phyloP scores from a whole-genome alignment of 2,329 filamentous ascomycete genomes.

The Pseudogymnoascus destructans region DNA sequence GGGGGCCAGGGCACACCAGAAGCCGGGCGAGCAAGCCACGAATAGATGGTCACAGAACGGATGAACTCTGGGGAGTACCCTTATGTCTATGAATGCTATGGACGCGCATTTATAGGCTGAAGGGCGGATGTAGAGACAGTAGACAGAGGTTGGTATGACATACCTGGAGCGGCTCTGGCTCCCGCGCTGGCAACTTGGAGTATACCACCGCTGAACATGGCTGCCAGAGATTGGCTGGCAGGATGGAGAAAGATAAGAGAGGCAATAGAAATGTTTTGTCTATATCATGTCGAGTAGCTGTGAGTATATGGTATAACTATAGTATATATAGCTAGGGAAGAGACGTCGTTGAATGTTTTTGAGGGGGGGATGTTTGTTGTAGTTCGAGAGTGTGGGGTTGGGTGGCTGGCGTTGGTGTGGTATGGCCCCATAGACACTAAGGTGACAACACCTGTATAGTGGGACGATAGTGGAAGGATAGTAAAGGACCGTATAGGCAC shows the following conservation, averaged over 20 bases:
- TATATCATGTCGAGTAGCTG: neutral
- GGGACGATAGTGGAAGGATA: neutral
- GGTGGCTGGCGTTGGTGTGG: neutral
- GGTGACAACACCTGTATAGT: neutral
- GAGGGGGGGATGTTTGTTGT: neutral
- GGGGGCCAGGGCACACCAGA: neutral
- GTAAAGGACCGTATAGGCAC: neutral
- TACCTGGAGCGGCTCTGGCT: neutral
- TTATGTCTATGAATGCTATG: neutral
- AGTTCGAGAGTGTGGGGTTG: neutral
- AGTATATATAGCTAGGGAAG: neutral
- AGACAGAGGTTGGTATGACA: neutral
- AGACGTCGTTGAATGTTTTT: neutral
- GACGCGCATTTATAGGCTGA: neutral
- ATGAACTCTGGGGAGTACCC: neutral
- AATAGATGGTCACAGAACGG: neutral
- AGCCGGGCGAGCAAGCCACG: neutral
- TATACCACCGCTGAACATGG: neutral
- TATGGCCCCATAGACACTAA: neutral
- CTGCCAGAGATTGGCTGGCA: neutral
- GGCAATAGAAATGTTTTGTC: neutral
- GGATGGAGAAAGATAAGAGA: neutral
- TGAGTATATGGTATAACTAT: neutral
- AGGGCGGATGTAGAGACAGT: neutral
- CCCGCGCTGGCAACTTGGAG: neutral